phyloP scores from a whole-genome alignment of 441 rosid genomes.

The Adansonia madagascariensis region DNA sequence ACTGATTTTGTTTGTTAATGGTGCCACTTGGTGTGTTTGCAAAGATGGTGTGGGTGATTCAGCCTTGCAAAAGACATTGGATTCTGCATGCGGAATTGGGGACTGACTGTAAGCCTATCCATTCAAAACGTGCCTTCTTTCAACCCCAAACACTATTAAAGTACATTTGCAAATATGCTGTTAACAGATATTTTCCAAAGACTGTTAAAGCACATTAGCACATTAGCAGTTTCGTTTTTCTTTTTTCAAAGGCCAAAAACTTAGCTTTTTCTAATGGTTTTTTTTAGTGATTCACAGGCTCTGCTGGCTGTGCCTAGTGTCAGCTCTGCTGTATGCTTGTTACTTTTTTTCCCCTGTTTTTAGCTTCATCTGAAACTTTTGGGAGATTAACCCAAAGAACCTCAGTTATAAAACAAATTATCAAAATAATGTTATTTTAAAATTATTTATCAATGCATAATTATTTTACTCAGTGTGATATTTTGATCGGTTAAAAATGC shows the following conservation, averaged over 20 bases:
- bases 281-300: constrained; percentile 37
- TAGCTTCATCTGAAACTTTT: too few relatives aligned
- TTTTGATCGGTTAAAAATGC: too few relatives aligned
- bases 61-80: constrained; percentile 63
- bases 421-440: too few relatives aligned
- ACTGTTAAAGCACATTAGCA: too few relatives aligned
- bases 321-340: constrained; percentile 30
- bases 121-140: constrained; percentile 47
- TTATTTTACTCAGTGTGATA: too few relatives aligned
- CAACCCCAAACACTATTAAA: constrained; percentile 57
- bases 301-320: constrained; percentile 38
- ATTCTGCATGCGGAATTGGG: constrained; percentile 73
- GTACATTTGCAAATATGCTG: constrained; percentile 68
- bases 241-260: background rate
- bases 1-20: too few relatives aligned
- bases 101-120: constrained; percentile 62
- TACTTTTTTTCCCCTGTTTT: too few relatives aligned
- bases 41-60: constrained; percentile 58
- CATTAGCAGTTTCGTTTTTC: too few relatives aligned
- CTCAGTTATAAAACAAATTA: too few relatives aligned
- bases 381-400: too few relatives aligned
- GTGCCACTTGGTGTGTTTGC: constrained; percentile 71
- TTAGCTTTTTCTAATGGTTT: constrained; percentile 7
- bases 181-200: constrained; percentile 51
- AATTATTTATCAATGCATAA: too few relatives aligned